Percentiles rank a stretch among this genome's conserved stretches.
These are phyloP conservation scores for Pyronema domesticum DNA, from an alignment of 495 filamentous ascomycete genomes.

Conservation along the genomic window DNA sequence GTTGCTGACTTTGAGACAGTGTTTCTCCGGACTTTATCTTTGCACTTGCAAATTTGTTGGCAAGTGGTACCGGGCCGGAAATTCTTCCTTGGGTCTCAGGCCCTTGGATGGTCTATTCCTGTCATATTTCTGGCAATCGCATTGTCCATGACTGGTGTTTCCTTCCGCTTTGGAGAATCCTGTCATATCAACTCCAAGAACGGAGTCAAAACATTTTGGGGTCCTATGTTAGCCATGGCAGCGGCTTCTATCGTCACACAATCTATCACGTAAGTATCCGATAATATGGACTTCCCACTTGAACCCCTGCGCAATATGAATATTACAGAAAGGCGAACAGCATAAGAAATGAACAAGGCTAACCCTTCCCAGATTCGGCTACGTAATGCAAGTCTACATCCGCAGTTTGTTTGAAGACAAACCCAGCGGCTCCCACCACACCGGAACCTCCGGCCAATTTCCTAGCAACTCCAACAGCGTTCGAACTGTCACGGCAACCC, in stretches of 20 bases:
- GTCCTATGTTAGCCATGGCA: slow-evolving; percentile 64
- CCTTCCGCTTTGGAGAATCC: slow-evolving; percentile 74
- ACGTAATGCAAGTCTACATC: slow-evolving; percentile 90
- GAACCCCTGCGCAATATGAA: slow-evolving; percentile 25
- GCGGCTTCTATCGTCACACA: slow-evolving; percentile 68
- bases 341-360: too few species aligned
- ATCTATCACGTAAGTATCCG: slow-evolving; percentile 29
- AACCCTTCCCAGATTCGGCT: slow-evolving; percentile 63
- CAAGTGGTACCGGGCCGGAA: slow-evolving; percentile 70
- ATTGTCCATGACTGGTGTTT: slow-evolving; percentile 74
- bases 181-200: slow-evolving; percentile 83
- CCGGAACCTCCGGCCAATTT: slow-evolving; percentile 52
- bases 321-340: background rate
- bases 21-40: slow-evolving; percentile 74
- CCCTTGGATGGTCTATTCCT: slow-evolving; percentile 68
- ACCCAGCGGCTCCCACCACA: slow-evolving; percentile 34
- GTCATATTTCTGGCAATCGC: slow-evolving; percentile 51
- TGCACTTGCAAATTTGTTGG: slow-evolving; percentile 97
- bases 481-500: slow-evolving; percentile 64
- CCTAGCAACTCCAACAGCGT: slow-evolving; percentile 66
- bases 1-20: slow-evolving; percentile 28
- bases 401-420: slow-evolving; percentile 60
- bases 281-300: background rate
- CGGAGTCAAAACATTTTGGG: slow-evolving; percentile 74
- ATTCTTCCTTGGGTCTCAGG: slow-evolving; percentile 77